Evolutionary conservation across 495 filamentous ascomycete genomes (phyloP).

Genomic region (Glonium stellatum): DNA sequence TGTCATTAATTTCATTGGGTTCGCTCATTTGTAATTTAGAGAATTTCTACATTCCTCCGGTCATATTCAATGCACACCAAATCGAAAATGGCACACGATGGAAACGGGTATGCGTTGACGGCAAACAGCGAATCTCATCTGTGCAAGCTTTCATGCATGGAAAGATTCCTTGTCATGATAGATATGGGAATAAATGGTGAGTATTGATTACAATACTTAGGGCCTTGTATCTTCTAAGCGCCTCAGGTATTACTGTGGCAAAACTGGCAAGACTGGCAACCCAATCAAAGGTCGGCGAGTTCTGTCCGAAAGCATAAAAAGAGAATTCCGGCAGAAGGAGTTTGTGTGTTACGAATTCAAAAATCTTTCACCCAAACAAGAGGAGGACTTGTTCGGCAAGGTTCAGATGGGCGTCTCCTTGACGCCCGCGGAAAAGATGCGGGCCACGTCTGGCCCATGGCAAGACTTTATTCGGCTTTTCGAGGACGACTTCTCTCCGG

Average conservation of each 20-base stretch:
- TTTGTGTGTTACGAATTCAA: slow-evolving; percentile 42
- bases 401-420: slow-evolving; percentile 45
- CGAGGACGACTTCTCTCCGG: slow-evolving; percentile 36
- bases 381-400: slow-evolving; percentile 45
- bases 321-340: slow-evolving; percentile 33
- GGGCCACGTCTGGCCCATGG: slow-evolving; percentile 42
- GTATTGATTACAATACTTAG: background rate
- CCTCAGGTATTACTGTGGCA: slow-evolving; percentile 18
- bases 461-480: slow-evolving; percentile 38
- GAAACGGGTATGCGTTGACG: slow-evolving; percentile 41
- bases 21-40: slow-evolving; percentile 20
- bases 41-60: slow-evolving; percentile 45
- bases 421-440: slow-evolving; percentile 45
- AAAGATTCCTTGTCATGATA: slow-evolving; percentile 40
- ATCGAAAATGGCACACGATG: slow-evolving; percentile 13
- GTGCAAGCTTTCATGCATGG: slow-evolving; percentile 42
- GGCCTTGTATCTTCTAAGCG: background rate
- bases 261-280: slow-evolving; percentile 12
- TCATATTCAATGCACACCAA: slow-evolving; percentile 43
- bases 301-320: slow-evolving; percentile 27
- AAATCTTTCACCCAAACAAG: slow-evolving; percentile 36
- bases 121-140: slow-evolving; percentile 46
- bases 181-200: slow-evolving; percentile 33
- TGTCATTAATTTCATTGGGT: background rate
- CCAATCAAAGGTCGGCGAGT: slow-evolving; percentile 27